A percentile compares a stretch with the other conserved stretches of the same genome.
phyloP scores from a whole-genome alignment of 2,329 filamentous ascomycete species.

The Stemphylium lycopersici region DNA sequence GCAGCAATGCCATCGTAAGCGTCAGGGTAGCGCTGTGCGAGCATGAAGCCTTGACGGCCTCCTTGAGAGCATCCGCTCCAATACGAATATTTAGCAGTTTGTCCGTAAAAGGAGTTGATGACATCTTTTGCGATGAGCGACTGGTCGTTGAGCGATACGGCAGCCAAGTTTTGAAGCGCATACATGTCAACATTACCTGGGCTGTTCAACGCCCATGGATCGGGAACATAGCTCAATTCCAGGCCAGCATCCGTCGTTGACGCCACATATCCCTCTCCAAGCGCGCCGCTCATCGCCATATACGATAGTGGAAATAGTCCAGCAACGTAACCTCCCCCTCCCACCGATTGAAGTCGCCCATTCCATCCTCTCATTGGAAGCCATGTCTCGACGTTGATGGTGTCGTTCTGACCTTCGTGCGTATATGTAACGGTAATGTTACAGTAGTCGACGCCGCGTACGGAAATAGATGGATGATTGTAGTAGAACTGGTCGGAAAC shows the following conservation, averaged over 20 bases:
- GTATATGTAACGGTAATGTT: conserved; percentile 48
- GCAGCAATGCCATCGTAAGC: conserved; percentile 41
- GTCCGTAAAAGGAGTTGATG: conserved; percentile 37
- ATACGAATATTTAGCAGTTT: conserved; percentile 36
- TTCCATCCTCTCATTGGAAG: conserved; percentile 39
- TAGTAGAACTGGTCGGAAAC: conserved; percentile 14
- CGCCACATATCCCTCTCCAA: conserved; percentile 32
- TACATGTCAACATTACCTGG: conserved; percentile 33
- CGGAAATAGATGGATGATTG: conserved; percentile 10
- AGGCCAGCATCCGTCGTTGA: conserved; percentile 33
- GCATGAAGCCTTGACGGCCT: conserved; percentile 39
- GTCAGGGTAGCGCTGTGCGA: conserved; percentile 42
- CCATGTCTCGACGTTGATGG: conserved; percentile 30
- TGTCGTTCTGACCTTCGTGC: conserved; percentile 46
- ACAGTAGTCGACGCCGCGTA: conserved; percentile 25
- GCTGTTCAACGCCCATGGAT: conserved; percentile 24
- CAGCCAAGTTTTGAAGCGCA: conserved; percentile 44
- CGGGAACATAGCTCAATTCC: neutral
- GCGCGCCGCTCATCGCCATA: conserved; percentile 19
- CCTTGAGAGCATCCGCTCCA: conserved; percentile 45
- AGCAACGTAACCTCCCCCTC: conserved; percentile 28
- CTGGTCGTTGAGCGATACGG: conserved; percentile 40
- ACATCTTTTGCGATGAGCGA: conserved; percentile 25
- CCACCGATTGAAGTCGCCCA: conserved; percentile 20
- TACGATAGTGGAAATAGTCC: conserved; percentile 24